Percentiles rank a stretch among this genome's conserved stretches.
phyloP scores from a whole-genome alignment of 352 stramenopile genomes.

The Globisporangium cylindrosporum region DNA sequence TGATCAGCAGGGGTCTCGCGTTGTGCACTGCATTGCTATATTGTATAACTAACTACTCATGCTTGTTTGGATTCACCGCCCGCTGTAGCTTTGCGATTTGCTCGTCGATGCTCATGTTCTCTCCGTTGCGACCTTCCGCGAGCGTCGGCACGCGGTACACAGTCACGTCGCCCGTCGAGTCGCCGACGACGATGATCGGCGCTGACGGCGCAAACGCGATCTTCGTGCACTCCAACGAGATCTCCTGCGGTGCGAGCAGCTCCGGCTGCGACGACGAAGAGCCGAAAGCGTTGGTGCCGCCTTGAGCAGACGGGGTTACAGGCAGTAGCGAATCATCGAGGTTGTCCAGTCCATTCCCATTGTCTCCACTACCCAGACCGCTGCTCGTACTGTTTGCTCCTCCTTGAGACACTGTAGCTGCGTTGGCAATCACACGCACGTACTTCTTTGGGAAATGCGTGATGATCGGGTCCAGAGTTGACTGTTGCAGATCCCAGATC shows the following conservation, averaged over 20 bases:
- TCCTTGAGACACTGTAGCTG: slow-evolving; percentile 8
- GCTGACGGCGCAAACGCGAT: slow-evolving; percentile 68
- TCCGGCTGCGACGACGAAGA: slow-evolving; percentile 13
- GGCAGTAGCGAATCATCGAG: slow-evolving; percentile 6
- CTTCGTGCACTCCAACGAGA: slow-evolving; percentile 62
- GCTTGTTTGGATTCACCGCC: slow-evolving; percentile 53
- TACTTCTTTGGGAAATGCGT: slow-evolving; percentile 71
- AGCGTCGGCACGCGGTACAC: slow-evolving; percentile 65
- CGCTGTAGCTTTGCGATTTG: slow-evolving; percentile 51
- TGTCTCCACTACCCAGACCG: slow-evolving; percentile 13
- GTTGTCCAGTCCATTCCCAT: background rate
- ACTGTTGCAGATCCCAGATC: slow-evolving; percentile 89
- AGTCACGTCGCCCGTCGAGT: slow-evolving; percentile 70
- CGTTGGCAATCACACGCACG: slow-evolving; percentile 11
- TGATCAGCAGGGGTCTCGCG: background rate
- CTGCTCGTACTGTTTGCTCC: slow-evolving; percentile 13
- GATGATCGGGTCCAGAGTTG: slow-evolving; percentile 81
- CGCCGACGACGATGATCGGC: slow-evolving; percentile 72
- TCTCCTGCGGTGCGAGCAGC: slow-evolving; percentile 25
- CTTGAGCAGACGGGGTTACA: background rate
- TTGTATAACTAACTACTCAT: slow-evolving; percentile 24
- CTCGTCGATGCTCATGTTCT: slow-evolving; percentile 38
- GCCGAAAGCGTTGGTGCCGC: slow-evolving; percentile 4
- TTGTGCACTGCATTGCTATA: background rate
- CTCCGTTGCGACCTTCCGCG: slow-evolving; percentile 18